Conservation (phyloP, 306 rosid species). For the Prunus salicina region DNA sequence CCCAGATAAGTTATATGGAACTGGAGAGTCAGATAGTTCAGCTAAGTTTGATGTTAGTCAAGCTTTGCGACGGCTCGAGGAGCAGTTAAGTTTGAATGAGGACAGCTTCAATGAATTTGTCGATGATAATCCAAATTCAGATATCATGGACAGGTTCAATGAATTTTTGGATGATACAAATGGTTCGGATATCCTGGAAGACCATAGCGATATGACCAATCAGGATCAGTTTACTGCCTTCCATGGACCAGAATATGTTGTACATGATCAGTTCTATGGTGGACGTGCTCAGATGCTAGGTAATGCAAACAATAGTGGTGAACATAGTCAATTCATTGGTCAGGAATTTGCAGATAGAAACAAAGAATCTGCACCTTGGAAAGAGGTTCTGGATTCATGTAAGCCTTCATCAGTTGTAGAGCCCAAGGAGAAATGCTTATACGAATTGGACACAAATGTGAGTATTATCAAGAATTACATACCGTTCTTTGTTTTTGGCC, state of each 20-base stretch:
- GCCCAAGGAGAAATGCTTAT: conserved; percentile 34
- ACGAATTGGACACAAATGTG: conserved; percentile 48
- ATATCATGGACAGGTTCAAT: conserved; percentile 29
- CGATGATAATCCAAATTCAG: conserved; percentile 32
- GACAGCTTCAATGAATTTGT: conserved; percentile 42
- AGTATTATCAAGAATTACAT: conserved; percentile 34
- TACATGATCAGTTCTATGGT: conserved; percentile 31
- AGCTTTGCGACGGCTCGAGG: conserved; percentile 64
- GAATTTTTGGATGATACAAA: conserved; percentile 39
- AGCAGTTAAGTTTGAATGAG: conserved; percentile 69
- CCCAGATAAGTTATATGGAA: conserved; percentile 38
- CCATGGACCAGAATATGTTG: conserved; percentile 35
- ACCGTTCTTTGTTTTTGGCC: background rate
- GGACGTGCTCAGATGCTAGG: conserved; percentile 52
- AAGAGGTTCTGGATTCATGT: conserved; percentile 42
- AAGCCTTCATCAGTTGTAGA: conserved; percentile 28
- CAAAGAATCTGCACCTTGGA: conserved; percentile 52
- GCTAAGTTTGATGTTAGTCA: conserved; percentile 50
- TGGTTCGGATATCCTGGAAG: conserved; percentile 34
- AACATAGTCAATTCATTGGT: conserved; percentile 30
- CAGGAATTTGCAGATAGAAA: conserved; percentile 39
- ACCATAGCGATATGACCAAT: conserved; percentile 28
- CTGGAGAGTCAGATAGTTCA: conserved; percentile 35
- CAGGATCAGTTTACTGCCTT: conserved; percentile 45
- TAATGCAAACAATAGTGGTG: conserved; percentile 29